Percentiles rank a stretch among this genome's conserved stretches.
These are phyloP conservation scores for Brassica napus DNA, from an alignment of 345 rosid genomes.

Conservation along the genomic window Da-Ae NC_063440.1:19725001-19725500, in stretches of 20 bases:
- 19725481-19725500: conserved; percentile 31
- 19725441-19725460: conserved; percentile 34
- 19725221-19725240: conserved; percentile 19
- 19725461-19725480: conserved; percentile 38
- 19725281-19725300: background rate
- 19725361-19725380: background rate
- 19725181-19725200: background rate
- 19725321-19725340: background rate
- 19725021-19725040: background rate
- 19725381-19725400: background rate
- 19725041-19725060: background rate
- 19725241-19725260: conserved; percentile 23
- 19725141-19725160: conserved; percentile 66
- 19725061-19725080: conserved; percentile 58
- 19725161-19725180: conserved; percentile 56
- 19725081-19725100: conserved; percentile 83
- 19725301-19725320: background rate
- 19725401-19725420: too few species aligned
- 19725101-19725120: conserved; percentile 88
- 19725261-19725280: conserved; percentile 9
- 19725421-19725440: conserved; percentile 1
- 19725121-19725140: conserved; percentile 72
- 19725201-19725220: background rate
- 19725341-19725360: background rate
- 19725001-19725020: background rate